These are phyloP conservation scores for Lycium ferocissimum DNA, from an alignment of 257 asterid genomes.

Conservation along the genomic window DNA sequence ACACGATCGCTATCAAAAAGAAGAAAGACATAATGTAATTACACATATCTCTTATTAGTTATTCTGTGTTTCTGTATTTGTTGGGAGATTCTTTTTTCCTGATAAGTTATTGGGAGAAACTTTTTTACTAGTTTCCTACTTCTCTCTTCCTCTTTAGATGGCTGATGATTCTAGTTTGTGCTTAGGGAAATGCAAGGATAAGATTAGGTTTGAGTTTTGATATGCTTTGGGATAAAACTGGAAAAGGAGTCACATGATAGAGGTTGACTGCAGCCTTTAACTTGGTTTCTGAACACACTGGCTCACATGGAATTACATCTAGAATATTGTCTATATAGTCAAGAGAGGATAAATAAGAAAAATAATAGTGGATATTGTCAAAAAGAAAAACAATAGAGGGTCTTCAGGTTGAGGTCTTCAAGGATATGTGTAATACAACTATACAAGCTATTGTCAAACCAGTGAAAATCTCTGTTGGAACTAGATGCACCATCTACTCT, in stretches of 20 bases:
- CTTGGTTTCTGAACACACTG: not conserved
- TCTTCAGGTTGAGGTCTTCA: slow-evolving; percentile 11
- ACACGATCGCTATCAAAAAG: not conserved
- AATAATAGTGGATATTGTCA: no score
- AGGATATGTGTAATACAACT: not conserved
- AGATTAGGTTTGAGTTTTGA: not conserved
- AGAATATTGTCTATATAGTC: not conserved
- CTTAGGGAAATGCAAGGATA: not conserved
- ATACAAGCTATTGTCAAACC: not conserved
- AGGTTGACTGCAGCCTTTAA: not conserved
- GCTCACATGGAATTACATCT: not conserved
- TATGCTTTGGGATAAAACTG: slow-evolving; percentile 7
- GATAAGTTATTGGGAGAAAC: not conserved
- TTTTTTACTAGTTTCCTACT: not conserved
- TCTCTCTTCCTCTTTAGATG: not conserved
- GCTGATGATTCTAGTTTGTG: not conserved
- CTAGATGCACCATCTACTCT: not conserved
- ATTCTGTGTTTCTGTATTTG: not conserved
- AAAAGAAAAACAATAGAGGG: not conserved
- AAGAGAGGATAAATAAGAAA: not conserved
- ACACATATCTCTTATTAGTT: not conserved
- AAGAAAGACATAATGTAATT: not conserved
- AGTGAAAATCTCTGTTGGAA: not conserved
- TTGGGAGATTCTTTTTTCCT: not conserved
- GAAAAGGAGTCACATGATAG: slow-evolving; percentile 13